phyloP scores from a whole-genome alignment of 2,329 filamentous ascomycete genomes.

The Ophiocordyceps camponoti-floridani region DNA sequence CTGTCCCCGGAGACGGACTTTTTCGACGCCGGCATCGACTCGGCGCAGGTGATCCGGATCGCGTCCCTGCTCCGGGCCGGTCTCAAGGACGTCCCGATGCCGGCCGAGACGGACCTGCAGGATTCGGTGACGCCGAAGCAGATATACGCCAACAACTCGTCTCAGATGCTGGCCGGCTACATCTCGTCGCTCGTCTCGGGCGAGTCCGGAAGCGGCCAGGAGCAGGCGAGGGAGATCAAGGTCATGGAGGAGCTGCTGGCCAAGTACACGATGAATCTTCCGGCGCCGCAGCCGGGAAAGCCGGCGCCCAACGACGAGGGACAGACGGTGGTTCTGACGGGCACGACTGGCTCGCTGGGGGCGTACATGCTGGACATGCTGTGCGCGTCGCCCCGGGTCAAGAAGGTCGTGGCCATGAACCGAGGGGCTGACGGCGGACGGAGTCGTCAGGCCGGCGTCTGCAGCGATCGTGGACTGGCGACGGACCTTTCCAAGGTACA shows the following conservation, averaged over 20 bases:
- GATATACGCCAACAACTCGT: conserved; percentile 13
- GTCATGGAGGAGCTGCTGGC: conserved; percentile 5
- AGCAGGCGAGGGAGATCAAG: conserved; percentile 1
- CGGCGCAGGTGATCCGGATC: conserved; percentile 16
- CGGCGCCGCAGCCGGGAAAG: conserved; percentile 4
- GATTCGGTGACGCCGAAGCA: conserved; percentile 6
- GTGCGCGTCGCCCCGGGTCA: conserved; percentile 7
- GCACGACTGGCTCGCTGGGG: conserved; percentile 80
- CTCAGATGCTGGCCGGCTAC: conserved; percentile 5
- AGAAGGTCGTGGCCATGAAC: conserved; percentile 10
- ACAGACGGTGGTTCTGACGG: conserved; percentile 60
- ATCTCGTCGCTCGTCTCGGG: neutral
- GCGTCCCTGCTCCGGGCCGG: conserved; percentile 5
- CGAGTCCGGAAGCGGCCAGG: neutral
- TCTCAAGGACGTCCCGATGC: conserved; percentile 5
- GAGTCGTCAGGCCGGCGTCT: conserved; percentile 18
- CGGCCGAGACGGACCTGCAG: neutral
- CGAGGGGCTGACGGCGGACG: conserved; percentile 15
- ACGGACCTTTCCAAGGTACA: conserved; percentile 20
- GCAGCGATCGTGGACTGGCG: conserved; percentile 18
- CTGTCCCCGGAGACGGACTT: conserved; percentile 14
- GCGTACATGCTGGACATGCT: conserved; percentile 42
- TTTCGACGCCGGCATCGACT: conserved; percentile 20
- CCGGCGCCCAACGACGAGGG: conserved; percentile 9
- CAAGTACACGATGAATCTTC: conserved; percentile 13